Conservation (phyloP, 2,329 filamentous ascomycete genomes). For the Graphilbum fragrans region DNA sequence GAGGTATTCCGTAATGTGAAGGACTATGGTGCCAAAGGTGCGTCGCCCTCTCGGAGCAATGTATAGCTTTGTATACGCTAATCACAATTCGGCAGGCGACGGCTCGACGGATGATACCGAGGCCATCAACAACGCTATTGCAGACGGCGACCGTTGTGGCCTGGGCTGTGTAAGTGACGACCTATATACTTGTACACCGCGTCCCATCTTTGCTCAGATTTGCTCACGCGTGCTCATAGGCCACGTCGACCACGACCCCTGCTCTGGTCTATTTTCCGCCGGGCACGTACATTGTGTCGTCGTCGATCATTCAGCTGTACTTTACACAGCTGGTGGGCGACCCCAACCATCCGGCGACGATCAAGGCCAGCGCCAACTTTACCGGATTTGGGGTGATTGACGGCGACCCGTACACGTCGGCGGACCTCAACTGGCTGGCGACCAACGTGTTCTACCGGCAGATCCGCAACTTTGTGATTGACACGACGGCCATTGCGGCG, state of each 20-base stretch:
- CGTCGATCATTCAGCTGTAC: constrained; percentile 63
- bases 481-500: constrained; percentile 40
- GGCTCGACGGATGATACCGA: constrained; percentile 32
- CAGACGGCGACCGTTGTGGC: constrained; percentile 26
- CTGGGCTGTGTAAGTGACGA: constrained; percentile 23
- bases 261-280: constrained; percentile 31
- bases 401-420: constrained; percentile 31
- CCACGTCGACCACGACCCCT: constrained; percentile 26
- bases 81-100: constrained; percentile 17
- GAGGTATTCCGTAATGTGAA: constrained; percentile 35
- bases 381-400: constrained; percentile 34
- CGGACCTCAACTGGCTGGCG: constrained; percentile 34
- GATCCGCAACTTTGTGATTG: constrained; percentile 45
- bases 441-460: constrained; percentile 47
- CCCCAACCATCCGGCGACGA: constrained; percentile 39
- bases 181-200: neutral
- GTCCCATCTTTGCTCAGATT: neutral
- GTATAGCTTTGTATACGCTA: too few relatives aligned
- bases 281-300: constrained; percentile 57
- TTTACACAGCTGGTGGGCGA: constrained; percentile 71
- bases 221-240: neutral
- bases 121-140: constrained; percentile 32
- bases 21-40: constrained; percentile 32
- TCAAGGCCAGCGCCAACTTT: constrained; percentile 42
- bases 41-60: constrained; percentile 3